Base-by-base conservation (phyloP, 148 eudicot species). In the Nepenthes gracilis region DNA sequence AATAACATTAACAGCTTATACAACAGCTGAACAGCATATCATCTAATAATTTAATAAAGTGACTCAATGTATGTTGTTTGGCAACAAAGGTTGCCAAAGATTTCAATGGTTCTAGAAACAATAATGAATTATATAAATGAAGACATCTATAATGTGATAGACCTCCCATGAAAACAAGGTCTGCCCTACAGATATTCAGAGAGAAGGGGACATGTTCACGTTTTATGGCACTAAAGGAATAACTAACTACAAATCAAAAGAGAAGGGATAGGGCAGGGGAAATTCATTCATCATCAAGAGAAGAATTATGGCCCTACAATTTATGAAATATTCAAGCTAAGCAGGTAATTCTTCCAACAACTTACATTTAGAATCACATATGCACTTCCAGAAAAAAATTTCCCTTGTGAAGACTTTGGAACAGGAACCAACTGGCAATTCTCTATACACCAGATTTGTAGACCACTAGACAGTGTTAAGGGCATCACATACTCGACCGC, bases 351-450 rank as follows among this genome's bases (percentile, higher is more conserved):
- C 33, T 11, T 40, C 59, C 53, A 50, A 54, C 36, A 50, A 64
- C 78, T 75, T 78, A 86, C 94, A 78, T 86, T 81, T 65, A 86
- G 72, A 60, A 83, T 57, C 58, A 86, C n/a, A 70, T 86, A 86
- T 9, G 86, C 78, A 68, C 81, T 83, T 69, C 89, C 86, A 10
- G 76, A 70, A 66, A 70, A 79, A 64, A 83, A 83, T 23, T 77
- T 83, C 37, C 89, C 86, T 75, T 75, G 69, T 43, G 81, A 79
- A 70, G 86, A 73, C 66, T 74, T 74, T 65, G 82, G 85, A 36
- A 86, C 72, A 23, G 73, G 71, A 54, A 83, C 89, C 66, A 83
- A 76, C 43, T 53, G 63, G 34, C 75, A 77, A 66, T 79, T 79
- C 67, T 81, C 82, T 49, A 77, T 62, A 60, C 84, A 74, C 94